These are phyloP conservation scores for Phytophthora pini DNA, from an alignment of 352 stramenopile species.

Conservation along the genomic window DNA sequence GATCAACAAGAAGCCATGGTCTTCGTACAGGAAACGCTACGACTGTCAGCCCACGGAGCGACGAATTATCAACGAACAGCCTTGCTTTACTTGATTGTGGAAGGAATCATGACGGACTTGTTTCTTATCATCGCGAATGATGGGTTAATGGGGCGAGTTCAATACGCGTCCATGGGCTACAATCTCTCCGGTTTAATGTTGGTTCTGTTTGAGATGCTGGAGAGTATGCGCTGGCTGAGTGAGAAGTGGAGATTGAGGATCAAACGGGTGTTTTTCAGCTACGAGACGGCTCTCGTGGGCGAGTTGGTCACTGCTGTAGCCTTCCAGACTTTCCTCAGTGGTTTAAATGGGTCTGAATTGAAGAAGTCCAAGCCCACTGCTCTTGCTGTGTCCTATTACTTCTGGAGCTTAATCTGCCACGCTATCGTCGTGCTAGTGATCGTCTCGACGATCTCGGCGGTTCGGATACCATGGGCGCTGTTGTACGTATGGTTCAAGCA, in stretches of 20 bases:
- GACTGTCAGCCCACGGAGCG: conserved; percentile 8
- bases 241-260: conserved; percentile 9
- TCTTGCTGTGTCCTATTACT: conserved; percentile 24
- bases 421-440: conserved; percentile 23
- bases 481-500: conserved; percentile 20
- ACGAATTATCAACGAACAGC: conserved; percentile 17
- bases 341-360: conserved; percentile 21
- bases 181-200: conserved; percentile 31
- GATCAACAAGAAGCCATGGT: conserved; percentile 15
- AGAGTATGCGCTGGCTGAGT: conserved; percentile 13
- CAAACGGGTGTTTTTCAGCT: conserved; percentile 28
- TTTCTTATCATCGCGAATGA: conserved; percentile 33
- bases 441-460: conserved; percentile 12
- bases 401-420: conserved; percentile 26
- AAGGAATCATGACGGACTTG: conserved; percentile 28
- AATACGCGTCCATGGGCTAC: conserved; percentile 34
- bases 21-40: conserved; percentile 19
- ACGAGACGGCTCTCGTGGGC: conserved; percentile 17
- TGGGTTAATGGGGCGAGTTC: conserved; percentile 6
- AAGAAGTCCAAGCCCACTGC: conserved; percentile 16
- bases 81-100: conserved; percentile 27
- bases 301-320: conserved; percentile 6
- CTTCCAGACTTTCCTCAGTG: conserved; percentile 16
- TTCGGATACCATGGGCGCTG: conserved; percentile 4
- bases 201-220: conserved; percentile 38